Percentiles rank a stretch among this genome's conserved stretches.
Conservation (phyloP, 257 asterid genomes). For the Nicotiana sylvestris region DNA sequence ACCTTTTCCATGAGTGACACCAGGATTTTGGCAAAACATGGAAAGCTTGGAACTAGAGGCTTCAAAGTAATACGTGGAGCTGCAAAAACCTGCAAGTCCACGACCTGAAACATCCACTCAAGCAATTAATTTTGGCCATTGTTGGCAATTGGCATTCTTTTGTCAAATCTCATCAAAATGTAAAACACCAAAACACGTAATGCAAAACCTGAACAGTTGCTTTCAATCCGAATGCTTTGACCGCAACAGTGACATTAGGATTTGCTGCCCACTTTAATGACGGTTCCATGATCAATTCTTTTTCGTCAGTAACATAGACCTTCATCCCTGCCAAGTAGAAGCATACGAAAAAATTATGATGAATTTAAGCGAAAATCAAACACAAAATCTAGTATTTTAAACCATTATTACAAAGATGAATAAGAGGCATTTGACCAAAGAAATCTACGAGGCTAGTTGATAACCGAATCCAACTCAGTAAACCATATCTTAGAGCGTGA, state of each 20-base stretch:
- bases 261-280: conserved; percentile 95
- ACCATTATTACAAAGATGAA: background rate
- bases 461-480: background rate
- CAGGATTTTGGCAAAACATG: conserved; percentile 73
- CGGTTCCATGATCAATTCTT: conserved; percentile 99
- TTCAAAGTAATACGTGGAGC: conserved; percentile 91
- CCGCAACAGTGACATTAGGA: conserved; percentile 73
- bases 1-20: conserved; percentile 96
- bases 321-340: conserved; percentile 47
- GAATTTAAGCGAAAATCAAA: background rate
- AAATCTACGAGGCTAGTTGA: background rate
- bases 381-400: background rate
- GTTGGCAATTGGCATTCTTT: background rate
- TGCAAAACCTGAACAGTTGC: conserved; percentile 80
- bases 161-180: background rate
- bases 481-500: background rate
- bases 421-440: background rate
- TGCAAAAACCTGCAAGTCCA: conserved; percentile 91
- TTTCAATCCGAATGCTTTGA: conserved; percentile 78
- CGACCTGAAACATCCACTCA: conserved; percentile 49
- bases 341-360: background rate
- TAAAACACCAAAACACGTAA: background rate
- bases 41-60: conserved; percentile 99
- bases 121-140: conserved; percentile 4
- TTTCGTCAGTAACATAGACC: conserved; percentile 57